These are phyloP conservation scores for Lepidium didymum DNA, from an alignment of 345 rosid genomes.

Conservation along the genomic window DNA sequence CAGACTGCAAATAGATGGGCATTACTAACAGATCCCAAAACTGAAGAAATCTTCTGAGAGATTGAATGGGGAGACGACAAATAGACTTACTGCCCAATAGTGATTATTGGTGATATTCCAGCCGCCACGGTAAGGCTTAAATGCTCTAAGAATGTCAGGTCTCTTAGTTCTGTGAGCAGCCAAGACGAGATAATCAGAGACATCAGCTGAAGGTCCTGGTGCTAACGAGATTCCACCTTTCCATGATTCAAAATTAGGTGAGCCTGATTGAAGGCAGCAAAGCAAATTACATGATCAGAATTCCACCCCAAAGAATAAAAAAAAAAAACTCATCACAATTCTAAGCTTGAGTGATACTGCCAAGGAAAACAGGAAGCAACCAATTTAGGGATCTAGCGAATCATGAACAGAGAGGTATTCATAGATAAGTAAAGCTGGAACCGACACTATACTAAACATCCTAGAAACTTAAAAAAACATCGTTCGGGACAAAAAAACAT, in stretches of 20 bases:
- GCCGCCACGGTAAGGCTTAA: slow-evolving; percentile 64
- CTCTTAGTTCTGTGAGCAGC: slow-evolving; percentile 78
- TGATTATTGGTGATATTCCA: slow-evolving; percentile 84
- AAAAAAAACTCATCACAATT: background rate
- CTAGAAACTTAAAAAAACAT: background rate
- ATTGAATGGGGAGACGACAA: background rate
- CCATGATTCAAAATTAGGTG: slow-evolving; percentile 48
- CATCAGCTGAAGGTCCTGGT: slow-evolving; percentile 46
- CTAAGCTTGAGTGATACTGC: background rate
- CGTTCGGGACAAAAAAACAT: background rate
- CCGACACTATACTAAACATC: background rate
- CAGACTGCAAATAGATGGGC: slow-evolving; percentile 53
- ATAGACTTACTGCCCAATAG: slow-evolving; percentile 84
- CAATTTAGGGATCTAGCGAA: background rate
- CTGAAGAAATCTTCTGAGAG: background rate
- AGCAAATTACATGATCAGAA: background rate
- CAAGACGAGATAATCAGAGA: slow-evolving; percentile 44
- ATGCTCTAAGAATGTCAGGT: slow-evolving; percentile 71
- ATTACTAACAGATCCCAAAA: slow-evolving; percentile 1
- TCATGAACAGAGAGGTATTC: background rate
- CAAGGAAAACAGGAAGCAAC: background rate
- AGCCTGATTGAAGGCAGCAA: slow-evolving; percentile 31
- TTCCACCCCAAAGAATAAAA: background rate
- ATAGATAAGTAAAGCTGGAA: background rate
- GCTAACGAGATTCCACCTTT: slow-evolving; percentile 52